These are phyloP conservation scores for Xylaria sp. DNA, from an alignment of 2,329 filamentous ascomycete genomes.

Conservation along the genomic window DNA sequence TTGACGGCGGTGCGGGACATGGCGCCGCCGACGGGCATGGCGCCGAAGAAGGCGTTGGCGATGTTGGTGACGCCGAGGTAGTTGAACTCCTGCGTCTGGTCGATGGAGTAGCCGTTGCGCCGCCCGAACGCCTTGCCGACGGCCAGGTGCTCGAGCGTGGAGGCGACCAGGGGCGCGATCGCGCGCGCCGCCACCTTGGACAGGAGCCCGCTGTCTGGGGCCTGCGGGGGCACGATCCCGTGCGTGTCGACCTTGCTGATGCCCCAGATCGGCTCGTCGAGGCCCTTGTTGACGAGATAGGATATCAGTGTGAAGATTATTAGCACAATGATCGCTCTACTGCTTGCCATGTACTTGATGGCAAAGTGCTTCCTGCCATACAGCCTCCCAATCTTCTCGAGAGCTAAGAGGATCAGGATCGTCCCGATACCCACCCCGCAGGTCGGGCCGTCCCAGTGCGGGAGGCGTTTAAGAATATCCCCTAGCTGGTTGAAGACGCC, in stretches of 20 bases:
- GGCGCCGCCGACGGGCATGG: conserved; percentile 65
- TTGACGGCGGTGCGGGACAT: conserved; percentile 71
- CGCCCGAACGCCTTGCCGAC: conserved; percentile 66
- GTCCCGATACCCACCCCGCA: conserved; percentile 61
- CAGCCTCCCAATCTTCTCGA: conserved; percentile 60
- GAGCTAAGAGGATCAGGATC: conserved; percentile 56
- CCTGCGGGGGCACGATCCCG: conserved; percentile 54
- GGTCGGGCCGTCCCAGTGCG: conserved; percentile 59
- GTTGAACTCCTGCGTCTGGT: conserved; percentile 67
- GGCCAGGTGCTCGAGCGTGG: conserved; percentile 64
- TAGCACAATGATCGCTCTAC: conserved; percentile 62
- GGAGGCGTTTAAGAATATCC: conserved; percentile 59
- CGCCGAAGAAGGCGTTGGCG: conserved; percentile 66
- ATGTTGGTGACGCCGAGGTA: conserved; percentile 66
- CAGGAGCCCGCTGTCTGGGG: conserved; percentile 52
- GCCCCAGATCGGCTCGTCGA: conserved; percentile 55
- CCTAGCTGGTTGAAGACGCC: conserved; percentile 61
- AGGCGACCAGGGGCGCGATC: conserved; percentile 64
- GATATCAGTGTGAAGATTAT: conserved; percentile 66
- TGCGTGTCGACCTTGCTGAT: conserved; percentile 60
- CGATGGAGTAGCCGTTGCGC: conserved; percentile 63
- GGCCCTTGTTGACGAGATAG: conserved; percentile 61
- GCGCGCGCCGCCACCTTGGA: conserved; percentile 55
- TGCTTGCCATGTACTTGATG: conserved; percentile 62
- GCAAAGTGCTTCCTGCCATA: conserved; percentile 61